These are phyloP conservation scores for Physcomitrium patens DNA, from an alignment of 225 moss, liverwort and hornwort species.

Conservation along the genomic window DNA sequence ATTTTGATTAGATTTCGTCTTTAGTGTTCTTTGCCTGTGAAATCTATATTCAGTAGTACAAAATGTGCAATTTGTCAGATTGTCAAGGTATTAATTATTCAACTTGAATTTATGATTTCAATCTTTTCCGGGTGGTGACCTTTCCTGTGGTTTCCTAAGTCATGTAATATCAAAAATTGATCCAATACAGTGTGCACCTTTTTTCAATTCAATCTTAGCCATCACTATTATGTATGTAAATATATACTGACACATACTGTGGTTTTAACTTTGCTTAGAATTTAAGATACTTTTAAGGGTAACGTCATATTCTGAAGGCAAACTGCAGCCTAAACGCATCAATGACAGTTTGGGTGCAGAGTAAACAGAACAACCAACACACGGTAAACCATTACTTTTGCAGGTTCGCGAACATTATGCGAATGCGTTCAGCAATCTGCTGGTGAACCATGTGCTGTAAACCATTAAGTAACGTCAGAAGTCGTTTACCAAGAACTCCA, in stretches of 20 bases:
- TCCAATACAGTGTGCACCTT: conserved; percentile 37
- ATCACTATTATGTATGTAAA: too few relatives aligned
- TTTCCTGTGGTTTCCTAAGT: conserved; percentile 83
- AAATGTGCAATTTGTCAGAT: conserved; percentile 5
- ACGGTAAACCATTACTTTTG: conserved; percentile 66
- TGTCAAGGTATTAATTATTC: conserved; percentile 21
- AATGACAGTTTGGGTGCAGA: conserved; percentile 41
- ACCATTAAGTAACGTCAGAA: conserved; percentile 13
- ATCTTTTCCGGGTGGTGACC: conserved; percentile 62
- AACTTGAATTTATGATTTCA: conserved; percentile 20
- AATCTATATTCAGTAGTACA: conserved; percentile 15
- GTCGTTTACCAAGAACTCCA: background rate
- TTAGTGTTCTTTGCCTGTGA: conserved; percentile 20
- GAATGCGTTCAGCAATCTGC: conserved; percentile 82
- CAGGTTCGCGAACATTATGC: conserved; percentile 75
- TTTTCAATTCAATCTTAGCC: too few relatives aligned
- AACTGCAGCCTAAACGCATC: conserved; percentile 6
- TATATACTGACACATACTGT: background rate
- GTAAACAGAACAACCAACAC: conserved; percentile 46
- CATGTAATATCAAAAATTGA: conserved; percentile 82
- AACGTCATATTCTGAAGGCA: conserved; percentile 18
- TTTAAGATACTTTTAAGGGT: conserved; percentile 10
- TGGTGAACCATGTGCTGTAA: conserved; percentile 49
- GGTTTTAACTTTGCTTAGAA: conserved; percentile 19
- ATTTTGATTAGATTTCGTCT: conserved; percentile 25